Evolutionary conservation across 352 stramenopile genomes (phyloP).

Genomic region (Globisporangium radiosum): DNA sequence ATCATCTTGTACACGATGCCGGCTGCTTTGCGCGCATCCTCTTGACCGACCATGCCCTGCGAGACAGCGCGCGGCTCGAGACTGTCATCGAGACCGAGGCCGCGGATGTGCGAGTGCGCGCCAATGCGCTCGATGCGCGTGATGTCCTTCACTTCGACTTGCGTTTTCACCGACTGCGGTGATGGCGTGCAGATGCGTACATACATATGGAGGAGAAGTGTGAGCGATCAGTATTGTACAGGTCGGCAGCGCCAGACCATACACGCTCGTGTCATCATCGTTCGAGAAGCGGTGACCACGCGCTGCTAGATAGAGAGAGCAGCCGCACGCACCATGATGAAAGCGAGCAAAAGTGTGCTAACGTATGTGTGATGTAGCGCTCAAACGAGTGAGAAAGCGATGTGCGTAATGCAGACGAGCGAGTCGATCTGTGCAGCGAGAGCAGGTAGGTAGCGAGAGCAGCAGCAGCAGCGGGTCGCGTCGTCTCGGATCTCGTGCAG

Average conservation of each 20-base stretch:
- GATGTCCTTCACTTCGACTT: conserved; percentile 93
- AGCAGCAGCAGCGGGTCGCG: not conserved
- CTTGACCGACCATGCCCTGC: conserved; percentile 97
- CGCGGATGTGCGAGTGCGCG: conserved; percentile 98
- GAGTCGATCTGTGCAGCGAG: not conserved
- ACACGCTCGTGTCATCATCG: too few species aligned
- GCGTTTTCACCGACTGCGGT: conserved; percentile 63
- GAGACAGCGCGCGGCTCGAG: conserved; percentile 91
- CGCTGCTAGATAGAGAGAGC: too few species aligned
- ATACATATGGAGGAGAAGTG: too few species aligned
- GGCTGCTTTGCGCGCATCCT: conserved; percentile 88
- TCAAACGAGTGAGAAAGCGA: not conserved
- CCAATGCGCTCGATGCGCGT: conserved; percentile 98
- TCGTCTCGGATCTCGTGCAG: not conserved
- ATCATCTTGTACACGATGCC: conserved; percentile 99
- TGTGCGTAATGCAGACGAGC: not conserved
- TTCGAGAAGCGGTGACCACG: too few species aligned
- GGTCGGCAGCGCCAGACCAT: too few species aligned
- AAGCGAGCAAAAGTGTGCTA: not conserved
- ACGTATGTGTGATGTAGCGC: not conserved
- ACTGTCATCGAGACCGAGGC: conserved; percentile 96
- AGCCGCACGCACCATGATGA: not conserved
- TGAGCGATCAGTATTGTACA: too few species aligned
- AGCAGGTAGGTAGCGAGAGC: not conserved
- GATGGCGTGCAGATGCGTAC: too few species aligned